These are phyloP conservation scores for Thalassiosira sp. DNA, from an alignment of 352 stramenopile species.

Conservation along the genomic window DNA sequence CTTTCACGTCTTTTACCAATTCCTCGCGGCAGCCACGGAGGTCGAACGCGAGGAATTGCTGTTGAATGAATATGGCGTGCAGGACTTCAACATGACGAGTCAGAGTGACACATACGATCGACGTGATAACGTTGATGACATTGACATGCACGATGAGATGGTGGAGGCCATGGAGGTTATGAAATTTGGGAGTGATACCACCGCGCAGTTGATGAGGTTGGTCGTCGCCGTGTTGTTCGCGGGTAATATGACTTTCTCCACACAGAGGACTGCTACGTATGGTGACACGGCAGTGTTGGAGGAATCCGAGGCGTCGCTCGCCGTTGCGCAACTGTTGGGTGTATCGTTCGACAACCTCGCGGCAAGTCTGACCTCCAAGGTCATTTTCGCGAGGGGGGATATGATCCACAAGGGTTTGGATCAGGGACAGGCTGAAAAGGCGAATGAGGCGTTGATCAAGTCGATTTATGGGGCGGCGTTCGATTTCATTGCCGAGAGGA, in stretches of 20 bases:
- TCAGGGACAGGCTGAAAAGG: slow-evolving; percentile 49
- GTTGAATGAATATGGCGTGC: slow-evolving; percentile 79
- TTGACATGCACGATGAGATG: slow-evolving; percentile 68
- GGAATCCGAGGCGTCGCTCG: slow-evolving; percentile 58
- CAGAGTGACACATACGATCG: slow-evolving; percentile 84
- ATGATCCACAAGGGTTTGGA: slow-evolving; percentile 53
- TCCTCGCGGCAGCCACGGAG: slow-evolving; percentile 82
- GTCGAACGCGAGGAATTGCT: slow-evolving; percentile 79
- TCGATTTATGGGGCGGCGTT: slow-evolving; percentile 87
- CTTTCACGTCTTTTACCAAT: slow-evolving; percentile 99
- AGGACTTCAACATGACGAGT: slow-evolving; percentile 88
- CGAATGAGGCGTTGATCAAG: slow-evolving; percentile 81
- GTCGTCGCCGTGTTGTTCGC: slow-evolving; percentile 78
- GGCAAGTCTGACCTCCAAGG: slow-evolving; percentile 48
- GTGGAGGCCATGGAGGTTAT: slow-evolving; percentile 73
- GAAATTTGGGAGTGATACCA: slow-evolving; percentile 42
- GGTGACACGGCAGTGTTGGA: slow-evolving; percentile 79
- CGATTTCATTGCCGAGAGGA: slow-evolving; percentile 66
- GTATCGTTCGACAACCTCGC: slow-evolving; percentile 50
- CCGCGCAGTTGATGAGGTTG: slow-evolving; percentile 47
- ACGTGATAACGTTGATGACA: slow-evolving; percentile 71
- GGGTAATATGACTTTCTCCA: slow-evolving; percentile 77
- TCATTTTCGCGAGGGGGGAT: slow-evolving; percentile 44
- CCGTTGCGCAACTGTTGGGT: slow-evolving; percentile 39
- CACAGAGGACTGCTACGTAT: slow-evolving; percentile 13